Conservation (phyloP, 192 early-diverging fungal species). For the Backusella morwellensis region DNA sequence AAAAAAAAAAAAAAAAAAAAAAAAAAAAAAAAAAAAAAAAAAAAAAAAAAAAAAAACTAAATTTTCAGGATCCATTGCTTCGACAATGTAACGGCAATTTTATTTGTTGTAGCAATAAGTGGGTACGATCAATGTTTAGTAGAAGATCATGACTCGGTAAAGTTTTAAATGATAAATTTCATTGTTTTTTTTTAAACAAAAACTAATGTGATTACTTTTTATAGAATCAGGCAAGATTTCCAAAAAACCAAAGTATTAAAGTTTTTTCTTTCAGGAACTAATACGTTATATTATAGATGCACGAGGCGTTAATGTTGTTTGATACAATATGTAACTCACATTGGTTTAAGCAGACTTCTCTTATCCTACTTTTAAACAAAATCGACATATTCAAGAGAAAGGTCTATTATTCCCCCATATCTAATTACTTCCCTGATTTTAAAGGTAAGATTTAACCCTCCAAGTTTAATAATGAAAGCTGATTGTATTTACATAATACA, state of each 20-base stretch:
- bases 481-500: background rate
- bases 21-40: no score
- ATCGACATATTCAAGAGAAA: constrained; percentile 59
- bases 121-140: constrained; percentile 59
- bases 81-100: constrained; percentile 53
- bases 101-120: constrained; percentile 60
- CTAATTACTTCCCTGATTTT: constrained; percentile 54
- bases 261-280: background rate
- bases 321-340: constrained; percentile 60
- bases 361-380: constrained; percentile 64
- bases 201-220: background rate
- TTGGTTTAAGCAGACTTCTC: constrained; percentile 60
- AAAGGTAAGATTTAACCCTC: constrained; percentile 34
- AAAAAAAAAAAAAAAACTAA: background rate
- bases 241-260: background rate
- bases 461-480: no score
- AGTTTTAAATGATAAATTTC: constrained; percentile 8
- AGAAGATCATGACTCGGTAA: constrained; percentile 48
- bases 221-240: constrained; percentile 28
- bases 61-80: constrained; percentile 43
- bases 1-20: no score
- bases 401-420: constrained; percentile 44
- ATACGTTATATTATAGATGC: constrained; percentile 39
- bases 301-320: constrained; percentile 58
- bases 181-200: background rate